Evolutionary conservation across 1,284 basidiomycete genomes (phyloP).

Genomic region (Peniophora sp.): DNA sequence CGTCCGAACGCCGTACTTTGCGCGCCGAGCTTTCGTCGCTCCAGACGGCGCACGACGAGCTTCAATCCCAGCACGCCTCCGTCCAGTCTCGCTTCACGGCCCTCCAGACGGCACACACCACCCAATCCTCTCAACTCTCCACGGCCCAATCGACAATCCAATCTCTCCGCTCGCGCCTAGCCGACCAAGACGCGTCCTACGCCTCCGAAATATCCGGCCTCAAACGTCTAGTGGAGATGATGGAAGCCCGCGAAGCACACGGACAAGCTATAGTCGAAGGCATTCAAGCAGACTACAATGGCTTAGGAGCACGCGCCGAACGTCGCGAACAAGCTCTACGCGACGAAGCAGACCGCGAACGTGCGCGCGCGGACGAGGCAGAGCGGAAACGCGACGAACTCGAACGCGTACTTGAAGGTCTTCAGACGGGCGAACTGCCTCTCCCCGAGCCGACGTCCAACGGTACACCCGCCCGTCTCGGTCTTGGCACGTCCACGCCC

Average conservation of each 20-base stretch:
- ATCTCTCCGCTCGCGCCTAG: constrained; percentile 63
- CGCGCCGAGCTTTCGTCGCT: constrained; percentile 69
- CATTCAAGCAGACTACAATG: constrained; percentile 74
- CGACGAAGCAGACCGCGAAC: constrained; percentile 62
- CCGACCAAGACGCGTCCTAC: constrained; percentile 75
- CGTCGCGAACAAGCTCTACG: constrained; percentile 54
- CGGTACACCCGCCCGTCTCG: constrained; percentile 6
- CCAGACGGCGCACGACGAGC: constrained; percentile 64
- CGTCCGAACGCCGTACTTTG: constrained; percentile 63
- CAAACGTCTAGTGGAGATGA: constrained; percentile 64
- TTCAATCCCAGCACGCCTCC: constrained; percentile 55
- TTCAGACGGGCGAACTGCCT: constrained; percentile 64
- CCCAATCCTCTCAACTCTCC: constrained; percentile 60
- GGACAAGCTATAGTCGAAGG: constrained; percentile 69
- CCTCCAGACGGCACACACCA: constrained; percentile 59
- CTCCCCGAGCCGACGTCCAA: constrained; percentile 31
- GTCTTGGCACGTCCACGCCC: constrained; percentile 31
- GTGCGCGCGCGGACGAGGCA: constrained; percentile 47
- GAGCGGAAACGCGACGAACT: constrained; percentile 56
- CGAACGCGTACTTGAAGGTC: constrained; percentile 53
- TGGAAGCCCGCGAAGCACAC: constrained; percentile 79
- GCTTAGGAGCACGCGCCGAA: constrained; percentile 61
- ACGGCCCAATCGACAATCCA: constrained; percentile 67
- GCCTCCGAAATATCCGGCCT: constrained; percentile 66
- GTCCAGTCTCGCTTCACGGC: constrained; percentile 59